Base-by-base conservation (phyloP, 202 grass and related monocot species). In the Miscanthus sacchariflorus region DNA sequence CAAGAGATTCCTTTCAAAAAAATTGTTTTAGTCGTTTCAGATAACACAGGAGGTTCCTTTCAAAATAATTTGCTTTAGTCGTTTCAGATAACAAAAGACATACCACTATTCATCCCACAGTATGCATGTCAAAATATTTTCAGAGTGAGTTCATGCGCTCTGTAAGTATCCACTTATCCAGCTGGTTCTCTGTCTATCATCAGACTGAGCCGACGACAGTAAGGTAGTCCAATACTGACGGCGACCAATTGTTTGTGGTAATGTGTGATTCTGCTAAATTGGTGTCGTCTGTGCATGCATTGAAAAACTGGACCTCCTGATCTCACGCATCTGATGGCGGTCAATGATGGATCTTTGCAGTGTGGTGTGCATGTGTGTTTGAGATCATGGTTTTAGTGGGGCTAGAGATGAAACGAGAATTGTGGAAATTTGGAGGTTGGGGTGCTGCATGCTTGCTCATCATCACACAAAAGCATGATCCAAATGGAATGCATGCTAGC, bases 371-470 rank as follows among this genome's bases (percentile, higher is more conserved):
- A 82, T 79, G 44, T 50, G 73, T 79, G 12, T 64, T 64, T 66
- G 85, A 68, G 68, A 91, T 87, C 85, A 85, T 91, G 25, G 72
- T 64, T 59, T n/a, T 50, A 49, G 81, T 88, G 85, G 89, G 81
- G 70, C 76, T 77, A 70, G 39, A 81, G 70, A 52, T 45, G 42
- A 52, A 66, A 77, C 79, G 72, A 40, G 44, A 80, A 77, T 24
- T 35, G 66, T 72, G 79, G 42, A 74, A 67, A 64, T 48, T 66
- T 74, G 30, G 66, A 52, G 67, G 44, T 30, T 68, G 46, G 70
- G 52, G 63, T 69, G 89, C 72, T 91, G 81, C 63, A 76, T 42
- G 46, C 69, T 61, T 28, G 12, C 11, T 68, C 82, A 74, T 84
- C 56, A 74, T 83, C 86, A 77, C 68, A 64, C 56, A 81, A 76